phyloP scores from a whole-genome alignment of 2,329 filamentous ascomycete genomes.

The Hypoxylon sp. region DNA sequence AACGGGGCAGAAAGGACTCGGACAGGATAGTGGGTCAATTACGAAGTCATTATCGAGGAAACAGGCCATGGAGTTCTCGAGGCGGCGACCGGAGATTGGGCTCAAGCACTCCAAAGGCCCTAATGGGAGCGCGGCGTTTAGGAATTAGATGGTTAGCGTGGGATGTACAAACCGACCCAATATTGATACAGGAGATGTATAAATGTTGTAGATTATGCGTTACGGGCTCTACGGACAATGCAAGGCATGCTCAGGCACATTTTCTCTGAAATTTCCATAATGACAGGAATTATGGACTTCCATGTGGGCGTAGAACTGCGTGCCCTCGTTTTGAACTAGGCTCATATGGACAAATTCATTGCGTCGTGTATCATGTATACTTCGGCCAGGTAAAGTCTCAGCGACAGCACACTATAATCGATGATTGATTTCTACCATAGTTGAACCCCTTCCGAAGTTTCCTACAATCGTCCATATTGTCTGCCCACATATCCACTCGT shows the following conservation, averaged over 20 bases:
- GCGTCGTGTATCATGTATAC: neutral
- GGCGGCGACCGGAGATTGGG: slow-evolving; percentile 20
- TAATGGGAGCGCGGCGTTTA: slow-evolving; percentile 43
- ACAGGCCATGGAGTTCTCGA: slow-evolving; percentile 13
- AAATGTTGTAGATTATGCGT: slow-evolving; percentile 41
- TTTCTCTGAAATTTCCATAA: neutral
- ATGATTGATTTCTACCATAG: neutral
- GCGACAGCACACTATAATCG: neutral
- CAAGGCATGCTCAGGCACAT: slow-evolving; percentile 8
- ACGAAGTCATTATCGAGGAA: slow-evolving; percentile 10
- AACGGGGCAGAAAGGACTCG: slow-evolving; percentile 3
- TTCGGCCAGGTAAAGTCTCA: neutral
- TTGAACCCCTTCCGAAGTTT: neutral
- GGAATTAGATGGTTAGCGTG: slow-evolving; percentile 39
- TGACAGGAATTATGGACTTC: neutral
- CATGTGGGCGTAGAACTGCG: no score
- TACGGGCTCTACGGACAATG: slow-evolving; percentile 23
- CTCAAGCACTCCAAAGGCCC: slow-evolving; percentile 20
- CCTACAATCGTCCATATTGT: neutral
- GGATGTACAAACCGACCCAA: slow-evolving; percentile 41
- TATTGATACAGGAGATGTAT: slow-evolving; percentile 39
- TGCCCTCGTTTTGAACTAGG: neutral
- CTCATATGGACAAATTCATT: neutral
- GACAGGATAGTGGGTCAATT: slow-evolving; percentile 20
- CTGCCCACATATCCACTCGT: neutral